Conservation (phyloP, 1,284 basidiomycete species). For the Bjerkandera adusta region DNA sequence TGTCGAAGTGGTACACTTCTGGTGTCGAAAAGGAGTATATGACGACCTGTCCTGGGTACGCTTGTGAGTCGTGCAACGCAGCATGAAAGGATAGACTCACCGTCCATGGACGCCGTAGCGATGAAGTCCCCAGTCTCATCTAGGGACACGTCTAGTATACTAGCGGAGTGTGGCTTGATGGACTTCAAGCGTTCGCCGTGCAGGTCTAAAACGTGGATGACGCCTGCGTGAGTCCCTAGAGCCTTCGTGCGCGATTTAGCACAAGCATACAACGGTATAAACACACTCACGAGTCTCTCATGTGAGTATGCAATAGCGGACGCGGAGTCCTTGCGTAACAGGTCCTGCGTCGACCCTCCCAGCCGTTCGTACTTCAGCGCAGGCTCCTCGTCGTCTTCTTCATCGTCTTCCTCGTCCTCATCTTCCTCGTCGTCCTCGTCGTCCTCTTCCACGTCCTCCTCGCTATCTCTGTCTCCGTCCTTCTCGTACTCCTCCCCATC, state of each 20-base stretch:
- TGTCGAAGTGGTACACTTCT: slow-evolving; percentile 87
- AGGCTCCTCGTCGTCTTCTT: slow-evolving; percentile 78
- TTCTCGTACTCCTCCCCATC: background rate
- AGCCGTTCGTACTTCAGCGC: slow-evolving; percentile 90
- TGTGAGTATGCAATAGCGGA: slow-evolving; percentile 80
- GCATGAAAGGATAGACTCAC: slow-evolving; percentile 47
- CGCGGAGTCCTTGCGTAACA: slow-evolving; percentile 88
- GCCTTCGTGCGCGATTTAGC: slow-evolving; percentile 44
- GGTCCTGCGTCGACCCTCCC: slow-evolving; percentile 69
- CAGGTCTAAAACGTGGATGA: slow-evolving; percentile 85
- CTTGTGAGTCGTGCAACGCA: background rate
- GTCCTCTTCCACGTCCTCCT: slow-evolving; percentile 28
- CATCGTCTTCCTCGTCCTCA: slow-evolving; percentile 54
- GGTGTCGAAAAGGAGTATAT: slow-evolving; percentile 82
- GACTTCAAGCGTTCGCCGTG: slow-evolving; percentile 85
- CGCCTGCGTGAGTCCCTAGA: slow-evolving; percentile 89
- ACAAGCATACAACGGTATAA: background rate
- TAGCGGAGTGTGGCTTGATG: slow-evolving; percentile 91
- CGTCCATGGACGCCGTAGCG: slow-evolving; percentile 92
- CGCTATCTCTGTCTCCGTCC: slow-evolving; percentile 11
- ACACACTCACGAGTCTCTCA: slow-evolving; percentile 60
- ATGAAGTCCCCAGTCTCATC: slow-evolving; percentile 89
- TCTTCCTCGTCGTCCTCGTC: slow-evolving; percentile 43
- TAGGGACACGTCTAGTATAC: slow-evolving; percentile 82
- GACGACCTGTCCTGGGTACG: slow-evolving; percentile 76